Conservation (phyloP, 495 filamentous ascomycete species). For the Podospora sp. region DNA sequence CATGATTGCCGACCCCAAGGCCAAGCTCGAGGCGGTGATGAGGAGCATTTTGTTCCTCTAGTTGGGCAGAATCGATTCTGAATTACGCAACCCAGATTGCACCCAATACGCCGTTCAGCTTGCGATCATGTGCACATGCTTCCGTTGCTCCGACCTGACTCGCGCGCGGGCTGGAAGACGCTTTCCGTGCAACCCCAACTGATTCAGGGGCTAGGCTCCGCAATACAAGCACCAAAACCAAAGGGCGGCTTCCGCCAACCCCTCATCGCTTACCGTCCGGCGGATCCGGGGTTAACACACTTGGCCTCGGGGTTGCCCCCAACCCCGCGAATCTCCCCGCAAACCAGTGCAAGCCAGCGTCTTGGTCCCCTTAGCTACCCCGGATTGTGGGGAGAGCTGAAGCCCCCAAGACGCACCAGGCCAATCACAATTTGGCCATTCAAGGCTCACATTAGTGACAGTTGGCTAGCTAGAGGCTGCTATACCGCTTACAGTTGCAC, state of each 20-base stretch:
- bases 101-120: too few species aligned
- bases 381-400: background rate
- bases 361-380: background rate
- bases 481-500: background rate
- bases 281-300: background rate
- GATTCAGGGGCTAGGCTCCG: background rate
- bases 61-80: background rate
- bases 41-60: constrained; percentile 23
- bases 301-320: background rate
- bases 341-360: too few species aligned
- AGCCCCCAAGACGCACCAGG: background rate
- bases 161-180: too few species aligned
- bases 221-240: too few species aligned
- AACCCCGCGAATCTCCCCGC: background rate
- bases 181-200: too few species aligned
- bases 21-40: constrained; percentile 34
- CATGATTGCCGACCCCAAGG: constrained; percentile 27
- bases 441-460: background rate
- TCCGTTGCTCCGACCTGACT: too few species aligned
- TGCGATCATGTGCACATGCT: too few species aligned
- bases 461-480: background rate
- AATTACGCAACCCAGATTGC: background rate
- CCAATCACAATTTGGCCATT: background rate
- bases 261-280: background rate
- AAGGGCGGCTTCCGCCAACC: background rate